Conservation (phyloP, 768 basidiomycete genomes). For the Leccinum subgranulosum region DNA sequence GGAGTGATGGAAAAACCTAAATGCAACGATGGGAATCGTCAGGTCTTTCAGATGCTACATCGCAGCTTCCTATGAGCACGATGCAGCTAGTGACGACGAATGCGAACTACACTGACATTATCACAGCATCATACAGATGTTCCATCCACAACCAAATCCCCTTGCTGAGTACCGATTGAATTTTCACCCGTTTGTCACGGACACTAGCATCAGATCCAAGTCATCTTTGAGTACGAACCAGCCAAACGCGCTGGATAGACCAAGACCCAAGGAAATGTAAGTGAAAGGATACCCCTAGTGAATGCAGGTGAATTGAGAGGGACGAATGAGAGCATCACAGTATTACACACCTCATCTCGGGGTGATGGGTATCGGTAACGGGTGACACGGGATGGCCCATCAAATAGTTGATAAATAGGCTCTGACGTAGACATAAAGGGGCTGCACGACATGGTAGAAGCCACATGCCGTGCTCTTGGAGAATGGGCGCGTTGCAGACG, state of each 20-base stretch:
- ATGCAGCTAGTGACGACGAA: background rate
- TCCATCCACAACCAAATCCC: background rate
- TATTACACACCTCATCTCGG: conserved; percentile 15
- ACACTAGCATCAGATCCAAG: background rate
- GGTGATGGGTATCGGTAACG: conserved; percentile 14
- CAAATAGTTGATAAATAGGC: conserved; percentile 38
- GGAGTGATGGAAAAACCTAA: background rate
- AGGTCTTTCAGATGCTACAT: background rate
- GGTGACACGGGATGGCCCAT: conserved; percentile 42
- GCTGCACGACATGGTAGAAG: conserved; percentile 2
- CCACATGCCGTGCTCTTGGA: background rate
- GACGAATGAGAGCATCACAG: background rate
- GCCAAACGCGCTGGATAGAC: conserved; percentile 21
- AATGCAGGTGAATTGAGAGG: background rate
- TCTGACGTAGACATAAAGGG: conserved; percentile 28
- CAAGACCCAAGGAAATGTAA: conserved; percentile 11
- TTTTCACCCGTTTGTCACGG: background rate
- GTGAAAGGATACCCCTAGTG: conserved; percentile 3
- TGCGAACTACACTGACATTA: background rate
- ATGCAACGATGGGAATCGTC: background rate
- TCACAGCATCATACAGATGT: background rate
- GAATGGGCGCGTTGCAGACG: conserved; percentile 11
- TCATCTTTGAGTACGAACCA: conserved; percentile 20
- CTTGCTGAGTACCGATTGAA: background rate
- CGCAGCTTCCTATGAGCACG: background rate